phyloP scores from a whole-genome alignment of 805 yeast genomes.

The Cyberlindnera meyerae region DNA sequence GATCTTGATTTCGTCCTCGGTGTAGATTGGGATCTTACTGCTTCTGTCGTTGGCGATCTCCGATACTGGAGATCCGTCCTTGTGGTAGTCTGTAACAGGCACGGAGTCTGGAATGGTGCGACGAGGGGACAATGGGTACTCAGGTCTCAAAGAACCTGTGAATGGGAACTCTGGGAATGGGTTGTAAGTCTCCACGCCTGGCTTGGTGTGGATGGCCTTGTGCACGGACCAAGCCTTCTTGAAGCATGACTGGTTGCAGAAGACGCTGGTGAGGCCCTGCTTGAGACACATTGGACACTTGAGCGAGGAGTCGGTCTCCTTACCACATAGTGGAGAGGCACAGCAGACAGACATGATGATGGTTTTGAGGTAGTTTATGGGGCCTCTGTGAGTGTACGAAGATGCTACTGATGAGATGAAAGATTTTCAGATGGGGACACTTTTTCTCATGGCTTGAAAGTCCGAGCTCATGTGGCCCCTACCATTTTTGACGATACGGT shows the following conservation, averaged over 20 bases:
- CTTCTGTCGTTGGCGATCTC: constrained; percentile 73
- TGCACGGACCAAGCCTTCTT: constrained; percentile 67
- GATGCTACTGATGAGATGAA: neutral
- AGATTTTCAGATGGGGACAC: neutral
- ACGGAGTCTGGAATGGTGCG: constrained; percentile 69
- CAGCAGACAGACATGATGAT: constrained; percentile 35
- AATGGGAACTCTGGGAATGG: constrained; percentile 81
- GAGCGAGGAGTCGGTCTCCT: constrained; percentile 64
- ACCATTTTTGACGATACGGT: too few relatives aligned
- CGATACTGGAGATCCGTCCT: constrained; percentile 67
- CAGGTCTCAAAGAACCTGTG: constrained; percentile 71
- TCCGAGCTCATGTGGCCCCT: neutral
- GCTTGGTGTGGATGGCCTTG: constrained; percentile 66
- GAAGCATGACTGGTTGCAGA: constrained; percentile 85
- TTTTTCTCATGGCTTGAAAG: neutral
- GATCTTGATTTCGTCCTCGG: constrained; percentile 64
- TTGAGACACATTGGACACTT: constrained; percentile 93
- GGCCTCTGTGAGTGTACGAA: too few relatives aligned
- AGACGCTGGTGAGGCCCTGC: constrained; percentile 52
- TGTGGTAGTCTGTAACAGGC: constrained; percentile 78
- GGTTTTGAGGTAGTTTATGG: too few relatives aligned
- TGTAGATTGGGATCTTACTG: constrained; percentile 58
- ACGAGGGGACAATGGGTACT: constrained; percentile 74
- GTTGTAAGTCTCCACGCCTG: constrained; percentile 59
- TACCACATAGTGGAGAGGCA: constrained; percentile 81